phyloP scores from a whole-genome alignment of 2,329 filamentous ascomycete species.

The Aspergillus puulaauensis region DNA sequence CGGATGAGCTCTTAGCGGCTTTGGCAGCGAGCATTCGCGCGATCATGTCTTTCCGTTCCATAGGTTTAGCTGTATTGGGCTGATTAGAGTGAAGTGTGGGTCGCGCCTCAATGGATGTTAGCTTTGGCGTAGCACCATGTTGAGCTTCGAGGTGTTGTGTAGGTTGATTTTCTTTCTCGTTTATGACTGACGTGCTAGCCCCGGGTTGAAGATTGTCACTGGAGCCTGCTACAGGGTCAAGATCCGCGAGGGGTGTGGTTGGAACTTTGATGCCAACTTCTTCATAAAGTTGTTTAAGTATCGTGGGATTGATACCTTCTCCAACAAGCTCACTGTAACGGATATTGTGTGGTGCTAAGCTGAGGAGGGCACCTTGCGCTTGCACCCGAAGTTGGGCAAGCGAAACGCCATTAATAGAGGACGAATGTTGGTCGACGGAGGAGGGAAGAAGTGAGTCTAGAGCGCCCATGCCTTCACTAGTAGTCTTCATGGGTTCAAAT shows the following conservation, averaged over 20 bases:
- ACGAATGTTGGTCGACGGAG: neutral
- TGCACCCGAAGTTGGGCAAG: slow-evolving; percentile 41
- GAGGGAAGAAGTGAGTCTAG: slow-evolving; percentile 9
- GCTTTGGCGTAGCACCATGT: neutral
- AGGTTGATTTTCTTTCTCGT: neutral
- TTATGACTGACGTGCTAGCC: neutral
- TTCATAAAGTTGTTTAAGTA: slow-evolving; percentile 66
- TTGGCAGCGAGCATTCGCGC: slow-evolving; percentile 74
- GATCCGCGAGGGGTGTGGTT: slow-evolving; percentile 10
- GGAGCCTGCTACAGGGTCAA: neutral
- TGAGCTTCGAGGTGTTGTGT: neutral
- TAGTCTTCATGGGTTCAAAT: neutral
- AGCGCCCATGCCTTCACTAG: neutral
- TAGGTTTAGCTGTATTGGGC: slow-evolving; percentile 39
- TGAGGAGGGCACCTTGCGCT: slow-evolving; percentile 67
- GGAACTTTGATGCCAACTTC: slow-evolving; percentile 61
- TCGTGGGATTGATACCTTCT: slow-evolving; percentile 66
- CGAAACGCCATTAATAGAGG: slow-evolving; percentile 22
- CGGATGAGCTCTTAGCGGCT: slow-evolving; percentile 51
- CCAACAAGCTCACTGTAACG: slow-evolving; percentile 71
- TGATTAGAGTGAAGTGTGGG: slow-evolving; percentile 13
- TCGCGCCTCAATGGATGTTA: neutral
- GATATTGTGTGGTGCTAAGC: slow-evolving; percentile 63
- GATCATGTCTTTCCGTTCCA: slow-evolving; percentile 74
- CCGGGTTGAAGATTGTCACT: neutral